phyloP scores from a whole-genome alignment of 805 yeast species.

The Barnettozyma siamensis region DNA sequence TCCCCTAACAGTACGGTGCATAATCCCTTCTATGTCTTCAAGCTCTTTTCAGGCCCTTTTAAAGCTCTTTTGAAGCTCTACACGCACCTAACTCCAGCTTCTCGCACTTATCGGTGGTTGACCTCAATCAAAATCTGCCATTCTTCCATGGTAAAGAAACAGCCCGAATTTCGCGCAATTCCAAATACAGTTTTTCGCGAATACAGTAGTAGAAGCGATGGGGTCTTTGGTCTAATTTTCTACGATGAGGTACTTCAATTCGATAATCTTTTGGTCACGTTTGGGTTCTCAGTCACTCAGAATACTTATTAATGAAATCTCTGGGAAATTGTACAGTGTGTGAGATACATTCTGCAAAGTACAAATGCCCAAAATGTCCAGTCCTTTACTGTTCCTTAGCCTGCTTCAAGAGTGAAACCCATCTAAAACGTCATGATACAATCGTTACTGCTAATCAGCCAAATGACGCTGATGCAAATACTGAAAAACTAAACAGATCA shows the following conservation, averaged over 20 bases:
- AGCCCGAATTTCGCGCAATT: no score
- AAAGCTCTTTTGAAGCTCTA: no score
- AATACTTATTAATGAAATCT: neutral
- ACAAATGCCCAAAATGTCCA: slow-evolving; percentile 52
- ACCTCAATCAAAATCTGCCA: no score
- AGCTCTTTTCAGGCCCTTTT: neutral
- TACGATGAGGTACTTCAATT: no score
- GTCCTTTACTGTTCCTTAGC: slow-evolving; percentile 45
- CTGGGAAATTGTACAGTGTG: slow-evolving; percentile 17
- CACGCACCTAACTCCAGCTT: no score
- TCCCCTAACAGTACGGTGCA: no score
- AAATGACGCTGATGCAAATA: neutral
- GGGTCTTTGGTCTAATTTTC: no score
- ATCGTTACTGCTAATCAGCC: neutral
- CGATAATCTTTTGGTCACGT: no score
- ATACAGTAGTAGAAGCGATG: neutral
- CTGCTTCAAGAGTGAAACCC: slow-evolving; percentile 49
- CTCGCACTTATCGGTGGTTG: neutral
- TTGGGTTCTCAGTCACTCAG: no score
- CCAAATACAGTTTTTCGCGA: neutral
- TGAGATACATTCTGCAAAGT: slow-evolving; percentile 33
- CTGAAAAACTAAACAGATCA: neutral
- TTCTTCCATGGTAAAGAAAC: no score
- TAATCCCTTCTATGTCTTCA: no score
- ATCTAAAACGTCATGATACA: slow-evolving; percentile 23